A percentile compares a stretch with the other conserved stretches of the same genome.
phyloP scores from a whole-genome alignment of 2,329 filamentous ascomycete species.

The Colletotrichum aenigma region DNA sequence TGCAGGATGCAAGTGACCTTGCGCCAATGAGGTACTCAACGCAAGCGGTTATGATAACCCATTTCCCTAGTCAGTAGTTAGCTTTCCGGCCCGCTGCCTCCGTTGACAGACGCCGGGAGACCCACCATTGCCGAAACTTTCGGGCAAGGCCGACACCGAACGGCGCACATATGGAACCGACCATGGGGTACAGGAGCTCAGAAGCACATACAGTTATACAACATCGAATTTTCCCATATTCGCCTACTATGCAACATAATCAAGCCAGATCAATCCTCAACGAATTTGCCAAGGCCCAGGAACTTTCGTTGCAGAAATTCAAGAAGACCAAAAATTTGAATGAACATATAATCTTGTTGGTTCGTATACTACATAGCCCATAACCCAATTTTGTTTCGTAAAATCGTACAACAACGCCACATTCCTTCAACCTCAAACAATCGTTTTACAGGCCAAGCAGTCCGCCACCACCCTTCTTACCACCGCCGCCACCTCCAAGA shows the following conservation, averaged over 20 bases:
- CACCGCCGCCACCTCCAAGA: background rate
- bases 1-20: background rate
- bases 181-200: rapidly evolving
- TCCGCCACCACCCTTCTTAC: background rate
- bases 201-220: background rate
- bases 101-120: background rate
- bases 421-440: rapidly evolving
- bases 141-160: background rate
- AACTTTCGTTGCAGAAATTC: rapidly evolving
- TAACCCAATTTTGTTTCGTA: background rate
- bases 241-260: too few species aligned
- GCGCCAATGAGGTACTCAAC: background rate
- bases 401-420: background rate
- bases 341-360: background rate
- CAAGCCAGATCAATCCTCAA: too few species aligned
- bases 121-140: background rate
- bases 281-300: rapidly evolving
- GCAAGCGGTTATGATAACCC: too few species aligned
- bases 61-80: background rate
- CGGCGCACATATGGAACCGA: too few species aligned
- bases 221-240: too few species aligned
- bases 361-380: background rate
- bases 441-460: background rate
- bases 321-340: too few species aligned
- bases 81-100: background rate